Evolutionary conservation across 768 basidiomycete genomes (phyloP).

Genomic region (Mycena epipterygia): DNA sequence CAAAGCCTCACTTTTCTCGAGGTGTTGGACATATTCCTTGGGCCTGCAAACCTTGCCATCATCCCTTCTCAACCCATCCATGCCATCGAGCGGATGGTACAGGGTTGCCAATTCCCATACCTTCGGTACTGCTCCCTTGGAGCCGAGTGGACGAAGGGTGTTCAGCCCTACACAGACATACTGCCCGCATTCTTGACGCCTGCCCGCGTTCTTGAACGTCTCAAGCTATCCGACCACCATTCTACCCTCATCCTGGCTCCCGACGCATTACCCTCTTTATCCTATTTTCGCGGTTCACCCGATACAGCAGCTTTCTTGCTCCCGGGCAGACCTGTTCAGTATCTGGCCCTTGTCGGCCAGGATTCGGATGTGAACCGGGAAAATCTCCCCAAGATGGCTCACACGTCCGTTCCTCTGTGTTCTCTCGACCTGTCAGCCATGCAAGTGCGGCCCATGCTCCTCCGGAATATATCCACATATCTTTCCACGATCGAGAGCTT

Average conservation of each 20-base stretch:
- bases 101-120: constrained; percentile 54
- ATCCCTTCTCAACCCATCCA: constrained; percentile 45
- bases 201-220: constrained; percentile 57
- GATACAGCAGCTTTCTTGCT: constrained; percentile 70
- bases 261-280: constrained; percentile 61
- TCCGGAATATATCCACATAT: constrained; percentile 68
- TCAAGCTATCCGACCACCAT: constrained; percentile 62
- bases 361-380: constrained; percentile 67
- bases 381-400: constrained; percentile 65
- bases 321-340: constrained; percentile 71
- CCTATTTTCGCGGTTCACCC: constrained; percentile 72
- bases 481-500: constrained; percentile 65
- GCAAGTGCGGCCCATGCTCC: constrained; percentile 67
- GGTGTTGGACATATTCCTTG: constrained; percentile 67
- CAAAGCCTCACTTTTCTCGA: constrained; percentile 58
- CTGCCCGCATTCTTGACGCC: constrained; percentile 59
- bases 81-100: constrained; percentile 62
- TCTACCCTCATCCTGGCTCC: constrained; percentile 56
- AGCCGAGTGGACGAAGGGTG: constrained; percentile 59
- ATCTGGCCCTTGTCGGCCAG: constrained; percentile 68
- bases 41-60: constrained; percentile 56
- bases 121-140: constrained; percentile 58
- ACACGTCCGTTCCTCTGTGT: constrained; percentile 62
- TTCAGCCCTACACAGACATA: constrained; percentile 55
- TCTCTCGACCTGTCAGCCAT: constrained; percentile 72